Conservation (phyloP, 2,329 filamentous ascomycete species). For the Dactylellina cionopaga region DNA sequence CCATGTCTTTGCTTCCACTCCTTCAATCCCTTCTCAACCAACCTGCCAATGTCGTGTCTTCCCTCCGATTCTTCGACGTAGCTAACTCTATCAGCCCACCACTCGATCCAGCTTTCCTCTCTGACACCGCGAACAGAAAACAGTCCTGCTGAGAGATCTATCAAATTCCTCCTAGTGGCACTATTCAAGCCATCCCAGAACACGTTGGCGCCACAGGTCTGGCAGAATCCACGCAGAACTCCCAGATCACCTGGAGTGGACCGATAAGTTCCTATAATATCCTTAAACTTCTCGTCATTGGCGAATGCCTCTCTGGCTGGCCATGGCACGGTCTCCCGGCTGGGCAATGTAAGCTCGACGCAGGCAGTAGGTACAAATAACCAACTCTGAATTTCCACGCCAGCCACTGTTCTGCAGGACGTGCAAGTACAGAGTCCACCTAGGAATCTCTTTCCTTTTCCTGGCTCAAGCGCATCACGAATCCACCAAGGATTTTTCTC, state of each 20-base stretch:
- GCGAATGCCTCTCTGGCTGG: slow-evolving; percentile 56
- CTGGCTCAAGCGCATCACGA: not conserved
- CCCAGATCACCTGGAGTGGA: slow-evolving; percentile 63
- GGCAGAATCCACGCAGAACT: slow-evolving; percentile 71
- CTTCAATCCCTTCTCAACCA: slow-evolving; percentile 18
- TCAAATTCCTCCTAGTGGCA: slow-evolving; percentile 66
- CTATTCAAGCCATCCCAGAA: slow-evolving; percentile 71
- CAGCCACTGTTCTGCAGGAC: slow-evolving; percentile 70
- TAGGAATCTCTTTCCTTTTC: slow-evolving; percentile 19
- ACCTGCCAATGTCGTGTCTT: slow-evolving; percentile 13
- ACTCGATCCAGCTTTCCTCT: slow-evolving; percentile 71
- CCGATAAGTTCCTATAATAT: slow-evolving; percentile 65
- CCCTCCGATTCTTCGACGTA: slow-evolving; percentile 67
- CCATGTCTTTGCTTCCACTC: slow-evolving; percentile 24
- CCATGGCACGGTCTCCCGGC: slow-evolving; percentile 6
- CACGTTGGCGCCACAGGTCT: slow-evolving; percentile 70
- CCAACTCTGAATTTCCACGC: slow-evolving; percentile 74
- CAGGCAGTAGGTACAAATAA: slow-evolving; percentile 69
- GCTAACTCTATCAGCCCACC: slow-evolving; percentile 70
- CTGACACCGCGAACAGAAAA: slow-evolving; percentile 67
- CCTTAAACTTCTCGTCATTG: slow-evolving; percentile 60
- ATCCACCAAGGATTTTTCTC: slow-evolving; percentile 44
- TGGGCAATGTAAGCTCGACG: slow-evolving; percentile 59
- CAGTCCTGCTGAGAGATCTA: slow-evolving; percentile 73
- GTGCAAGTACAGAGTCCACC: slow-evolving; percentile 67